Conservation (phyloP, 2,329 filamentous ascomycete species). For the Myriosclerotinia scirpicola region DNA sequence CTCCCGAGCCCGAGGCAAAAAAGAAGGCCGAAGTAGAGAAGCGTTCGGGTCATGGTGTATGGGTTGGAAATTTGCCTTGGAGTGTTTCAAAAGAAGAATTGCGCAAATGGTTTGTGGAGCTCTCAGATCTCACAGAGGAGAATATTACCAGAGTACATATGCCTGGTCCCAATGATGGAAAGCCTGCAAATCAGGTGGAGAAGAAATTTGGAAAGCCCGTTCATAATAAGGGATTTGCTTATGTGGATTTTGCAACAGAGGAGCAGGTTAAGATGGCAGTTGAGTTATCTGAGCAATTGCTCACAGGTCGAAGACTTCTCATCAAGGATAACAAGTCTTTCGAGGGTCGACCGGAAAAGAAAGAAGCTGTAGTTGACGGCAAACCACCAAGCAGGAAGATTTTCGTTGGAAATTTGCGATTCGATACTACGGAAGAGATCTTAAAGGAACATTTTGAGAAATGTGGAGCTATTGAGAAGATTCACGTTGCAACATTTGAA, state of each 20-base stretch:
- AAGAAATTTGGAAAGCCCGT: slow-evolving; percentile 37
- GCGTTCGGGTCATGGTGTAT: slow-evolving; percentile 81
- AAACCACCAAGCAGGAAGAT: slow-evolving; percentile 75
- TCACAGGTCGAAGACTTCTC: slow-evolving; percentile 75
- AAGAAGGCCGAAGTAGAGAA: slow-evolving; percentile 48
- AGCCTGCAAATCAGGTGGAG: slow-evolving; percentile 39
- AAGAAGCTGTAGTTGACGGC: slow-evolving; percentile 40
- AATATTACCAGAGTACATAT: slow-evolving; percentile 74
- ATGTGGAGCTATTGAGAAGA: slow-evolving; percentile 79
- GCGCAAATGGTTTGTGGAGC: slow-evolving; percentile 74
- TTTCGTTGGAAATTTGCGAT: slow-evolving; percentile 88
- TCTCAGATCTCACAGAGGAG: slow-evolving; percentile 64
- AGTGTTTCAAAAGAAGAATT: slow-evolving; percentile 71
- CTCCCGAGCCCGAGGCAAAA: slow-evolving; percentile 44
- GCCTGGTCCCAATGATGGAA: slow-evolving; percentile 50
- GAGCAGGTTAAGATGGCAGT: slow-evolving; percentile 72
- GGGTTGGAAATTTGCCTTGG: slow-evolving; percentile 96
- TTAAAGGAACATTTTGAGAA: slow-evolving; percentile 77
- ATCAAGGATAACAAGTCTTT: slow-evolving; percentile 93
- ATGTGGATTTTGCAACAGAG: slow-evolving; percentile 79
- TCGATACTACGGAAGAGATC: slow-evolving; percentile 78
- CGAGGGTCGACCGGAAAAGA: slow-evolving; percentile 79
- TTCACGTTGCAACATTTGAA: slow-evolving; percentile 92
- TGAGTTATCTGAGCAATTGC: slow-evolving; percentile 78
- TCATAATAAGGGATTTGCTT: slow-evolving; percentile 89